These are phyloP conservation scores for Saccharomyces hybrid DNA, from an alignment of 1,139 yeast species.

Conservation along the genomic window DNA sequence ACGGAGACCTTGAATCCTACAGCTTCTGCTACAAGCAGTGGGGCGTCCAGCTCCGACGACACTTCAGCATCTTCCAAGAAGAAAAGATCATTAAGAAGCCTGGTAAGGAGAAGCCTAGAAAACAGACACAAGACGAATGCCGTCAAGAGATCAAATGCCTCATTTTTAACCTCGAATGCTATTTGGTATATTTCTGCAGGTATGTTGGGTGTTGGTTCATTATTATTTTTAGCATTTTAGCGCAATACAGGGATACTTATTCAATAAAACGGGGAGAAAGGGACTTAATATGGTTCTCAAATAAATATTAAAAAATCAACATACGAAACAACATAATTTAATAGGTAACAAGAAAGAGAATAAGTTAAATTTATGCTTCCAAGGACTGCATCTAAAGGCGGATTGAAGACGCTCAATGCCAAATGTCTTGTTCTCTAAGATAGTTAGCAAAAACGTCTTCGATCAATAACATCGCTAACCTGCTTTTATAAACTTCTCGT, in stretches of 20 bases:
- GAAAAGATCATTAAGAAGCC: slow-evolving; percentile 36
- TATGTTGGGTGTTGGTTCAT: slow-evolving; percentile 28
- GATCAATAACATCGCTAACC: neutral
- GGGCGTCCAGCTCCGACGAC: slow-evolving; percentile 23
- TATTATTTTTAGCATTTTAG: slow-evolving; percentile 19
- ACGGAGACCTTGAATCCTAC: slow-evolving; percentile 89
- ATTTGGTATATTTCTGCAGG: slow-evolving; percentile 27
- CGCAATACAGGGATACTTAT: neutral
- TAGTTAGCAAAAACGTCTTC: neutral
- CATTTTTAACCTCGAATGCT: slow-evolving; percentile 14
- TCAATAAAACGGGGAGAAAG: slow-evolving; percentile 2
- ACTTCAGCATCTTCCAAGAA: slow-evolving; percentile 13
- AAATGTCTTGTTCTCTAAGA: neutral
- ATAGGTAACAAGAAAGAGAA: neutral
- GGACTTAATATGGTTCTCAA: slow-evolving; percentile 5
- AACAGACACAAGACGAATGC: slow-evolving; percentile 79
- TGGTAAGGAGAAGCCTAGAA: slow-evolving; percentile 65
- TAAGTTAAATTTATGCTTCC: neutral
- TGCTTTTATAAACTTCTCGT: neutral
- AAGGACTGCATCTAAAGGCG: neutral
- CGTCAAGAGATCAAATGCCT: slow-evolving; percentile 10
- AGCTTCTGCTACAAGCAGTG: slow-evolving; percentile 33
- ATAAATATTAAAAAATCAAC: neutral
- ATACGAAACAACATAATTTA: neutral
- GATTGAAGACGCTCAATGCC: too few relatives aligned